Base-by-base conservation (phyloP, 306 rosid genomes). In the Begonia peltatifolia region DNA sequence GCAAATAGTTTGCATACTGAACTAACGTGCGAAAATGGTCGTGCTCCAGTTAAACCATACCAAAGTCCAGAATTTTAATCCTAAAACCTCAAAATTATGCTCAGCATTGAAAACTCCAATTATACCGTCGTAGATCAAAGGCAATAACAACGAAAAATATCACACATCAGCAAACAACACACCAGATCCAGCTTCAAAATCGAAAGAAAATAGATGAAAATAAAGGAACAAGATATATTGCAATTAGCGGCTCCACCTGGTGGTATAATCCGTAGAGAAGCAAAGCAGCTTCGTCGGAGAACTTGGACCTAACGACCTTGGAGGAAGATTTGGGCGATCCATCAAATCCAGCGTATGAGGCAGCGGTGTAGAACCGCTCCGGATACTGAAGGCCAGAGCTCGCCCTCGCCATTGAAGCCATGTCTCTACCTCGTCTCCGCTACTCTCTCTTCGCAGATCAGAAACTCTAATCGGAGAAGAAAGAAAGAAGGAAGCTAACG, bases 341-440 rank as follows among this genome's bases (percentile, higher is more conserved):
- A 57, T 88, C 95, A 36, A 88, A 84, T 2, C 95, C 97, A 4
- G 74, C 97, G 60, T 78, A 88, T 4, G 95, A 71, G 23, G 95
- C 86, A 53, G 95, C 97, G 41, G 93, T 88, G 82, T 73, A 79
- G 77, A 88, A 88, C 46, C 95, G 79, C 57, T 88, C 93, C 38
- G 97, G 97, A 71, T 88, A 88, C 57, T 88, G 97, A 44, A 84
- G 69, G 20, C 88, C 87, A 56, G 95, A 88, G 73, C 77, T 75
- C 49, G 72, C 77, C 58, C 93, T 77, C 70, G 74, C 85, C 92
- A 87, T 87, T 50, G 77, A 67, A 25, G 63, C 58, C 81, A 58
- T 67, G 57, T 60, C 38, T 47, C 25, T 30, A 12, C 25, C 15
- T 56, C 14, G 46, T 63, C 47, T 52, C 58, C 64, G 23, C 54